Conservation (phyloP, 345 rosid species). For the Melaleuca quinquenervia region DNA sequence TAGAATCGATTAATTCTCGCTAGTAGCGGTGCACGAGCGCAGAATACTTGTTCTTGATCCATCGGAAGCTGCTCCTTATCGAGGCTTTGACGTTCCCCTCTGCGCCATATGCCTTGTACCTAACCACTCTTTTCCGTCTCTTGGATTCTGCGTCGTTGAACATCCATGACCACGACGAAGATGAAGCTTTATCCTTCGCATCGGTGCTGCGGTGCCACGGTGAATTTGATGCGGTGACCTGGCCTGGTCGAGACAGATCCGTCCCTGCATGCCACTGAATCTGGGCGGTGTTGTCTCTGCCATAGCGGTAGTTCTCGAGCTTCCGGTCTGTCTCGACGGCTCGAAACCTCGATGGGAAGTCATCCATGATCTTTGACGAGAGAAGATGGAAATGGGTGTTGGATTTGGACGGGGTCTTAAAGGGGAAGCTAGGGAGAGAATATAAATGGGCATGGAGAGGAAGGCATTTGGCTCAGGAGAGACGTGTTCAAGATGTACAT, state of each 20-base stretch:
- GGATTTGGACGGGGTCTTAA: background rate
- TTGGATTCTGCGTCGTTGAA: conserved; percentile 17
- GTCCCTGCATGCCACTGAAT: background rate
- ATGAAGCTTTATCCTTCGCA: background rate
- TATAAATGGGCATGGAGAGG: background rate
- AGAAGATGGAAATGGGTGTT: background rate
- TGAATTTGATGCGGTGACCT: background rate
- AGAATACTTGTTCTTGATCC: conserved; percentile 36
- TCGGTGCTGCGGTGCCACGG: background rate
- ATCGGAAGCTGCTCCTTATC: conserved; percentile 14
- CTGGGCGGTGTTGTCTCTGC: background rate
- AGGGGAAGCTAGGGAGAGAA: background rate
- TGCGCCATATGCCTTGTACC: conserved; percentile 22
- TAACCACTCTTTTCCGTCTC: conserved; percentile 26
- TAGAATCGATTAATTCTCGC: background rate
- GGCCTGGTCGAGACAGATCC: background rate
- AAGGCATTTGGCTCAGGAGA: background rate
- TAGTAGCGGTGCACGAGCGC: conserved; percentile 17
- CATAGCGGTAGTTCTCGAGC: background rate
- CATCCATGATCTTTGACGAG: background rate
- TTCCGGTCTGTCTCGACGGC: background rate
- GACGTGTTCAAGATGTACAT: background rate
- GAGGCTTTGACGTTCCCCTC: conserved; percentile 22
- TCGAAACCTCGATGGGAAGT: background rate
- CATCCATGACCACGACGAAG: background rate